Base-by-base conservation (phyloP, 768 basidiomycete species). In the Boletus bicolor region DNA sequence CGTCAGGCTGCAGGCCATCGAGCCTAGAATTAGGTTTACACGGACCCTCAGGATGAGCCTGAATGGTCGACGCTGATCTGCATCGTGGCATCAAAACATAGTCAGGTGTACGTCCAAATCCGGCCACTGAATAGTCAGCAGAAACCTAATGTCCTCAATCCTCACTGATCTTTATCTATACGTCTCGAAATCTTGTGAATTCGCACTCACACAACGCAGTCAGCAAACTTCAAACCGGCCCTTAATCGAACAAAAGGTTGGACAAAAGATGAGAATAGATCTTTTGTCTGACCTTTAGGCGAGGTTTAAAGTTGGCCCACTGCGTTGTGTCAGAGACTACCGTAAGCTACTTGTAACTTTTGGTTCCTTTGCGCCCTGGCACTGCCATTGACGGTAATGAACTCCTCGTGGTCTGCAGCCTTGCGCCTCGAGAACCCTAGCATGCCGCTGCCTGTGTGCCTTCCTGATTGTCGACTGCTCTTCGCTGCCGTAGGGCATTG, bases 301-400 rank as follows among this genome's bases (percentile, higher is more conserved):
- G 21, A 24, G 21, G 21, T 24, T 24, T 24, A 1, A 24, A 24
- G 21, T 24, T 24, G 21, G 21, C 21, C 21, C 21, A 24, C 21
- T 24, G 21, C 21, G 21, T 24, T 24, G 21, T 24, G 21, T 24
- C 21, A 24, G 21, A 24, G 5, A 30, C 15, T 17, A 7, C 30
- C 41, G 10, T 24, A 6, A 19, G 8, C 17, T 39, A 42, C 19
- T 42, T 21, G 21, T 24, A 4, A n/a, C 17, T 19, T 1, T 6
- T 30, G 34, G 11, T 21, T 32, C 3, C 14, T 11, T 8, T 49
- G 15, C 44, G 26, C 46, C 24, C n/a, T 37, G n/a, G 12, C 26
- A 15, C 11, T 35, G 26, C 7, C 28, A 17, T 30, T 12, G 28
- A 49, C 51, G 44, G 49, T n/a, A 55, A 55, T 55, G 53, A 61